A percentile compares a stretch with the other conserved stretches of the same genome.
Evolutionary conservation across 805 yeast species (phyloP).

Genomic region (Ogataea allantospora): DNA sequence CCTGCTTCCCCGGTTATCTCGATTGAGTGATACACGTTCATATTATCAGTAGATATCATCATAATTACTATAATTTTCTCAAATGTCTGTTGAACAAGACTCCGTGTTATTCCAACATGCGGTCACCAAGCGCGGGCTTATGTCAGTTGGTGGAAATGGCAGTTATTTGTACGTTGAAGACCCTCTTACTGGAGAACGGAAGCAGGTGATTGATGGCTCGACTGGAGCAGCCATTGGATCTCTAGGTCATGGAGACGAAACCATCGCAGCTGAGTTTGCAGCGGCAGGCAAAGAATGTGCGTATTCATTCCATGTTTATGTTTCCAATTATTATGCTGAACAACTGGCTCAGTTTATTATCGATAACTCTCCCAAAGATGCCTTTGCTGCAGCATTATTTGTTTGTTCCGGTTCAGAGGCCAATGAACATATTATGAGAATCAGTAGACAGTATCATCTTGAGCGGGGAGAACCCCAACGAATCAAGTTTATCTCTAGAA

Average conservation of each 20-base stretch:
- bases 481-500: slow-evolving; percentile 38
- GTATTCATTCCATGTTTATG: slow-evolving; percentile 31
- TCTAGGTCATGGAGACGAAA: slow-evolving; percentile 40
- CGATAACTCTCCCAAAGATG: slow-evolving; percentile 35
- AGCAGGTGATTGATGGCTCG: slow-evolving; percentile 36
- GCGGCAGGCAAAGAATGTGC: slow-evolving; percentile 32
- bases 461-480: slow-evolving; percentile 40
- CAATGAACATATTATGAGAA: slow-evolving; percentile 71
- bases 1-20: background rate
- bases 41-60: background rate
- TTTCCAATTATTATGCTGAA: slow-evolving; percentile 38
- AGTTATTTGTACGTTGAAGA: slow-evolving; percentile 38
- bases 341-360: slow-evolving; percentile 41
- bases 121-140: slow-evolving; percentile 35
- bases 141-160: slow-evolving; percentile 43
- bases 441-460: slow-evolving; percentile 47
- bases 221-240: slow-evolving; percentile 49
- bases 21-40: background rate
- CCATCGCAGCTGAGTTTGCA: slow-evolving; percentile 35
- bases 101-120: slow-evolving; percentile 37
- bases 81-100: background rate
- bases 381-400: slow-evolving; percentile 39
- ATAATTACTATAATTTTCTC: background rate
- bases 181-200: slow-evolving; percentile 35
- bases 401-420: slow-evolving; percentile 76